A percentile compares a stretch with the other conserved stretches of the same genome.
phyloP scores from a whole-genome alignment of 1,284 basidiomycete genomes.

The Tilletia caries region DNA sequence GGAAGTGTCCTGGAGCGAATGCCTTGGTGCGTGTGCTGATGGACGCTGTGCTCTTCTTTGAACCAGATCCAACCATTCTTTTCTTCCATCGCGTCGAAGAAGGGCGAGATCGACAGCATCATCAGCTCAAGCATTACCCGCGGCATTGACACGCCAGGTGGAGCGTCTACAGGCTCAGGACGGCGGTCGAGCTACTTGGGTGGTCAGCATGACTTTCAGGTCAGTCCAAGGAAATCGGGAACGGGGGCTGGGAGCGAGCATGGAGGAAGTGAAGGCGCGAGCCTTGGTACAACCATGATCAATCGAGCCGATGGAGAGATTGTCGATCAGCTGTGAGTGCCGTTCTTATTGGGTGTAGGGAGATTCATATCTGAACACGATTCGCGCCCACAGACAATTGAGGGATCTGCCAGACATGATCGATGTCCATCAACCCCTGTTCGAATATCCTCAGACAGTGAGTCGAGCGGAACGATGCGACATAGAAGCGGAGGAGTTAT shows the following conservation, averaged over 20 bases:
- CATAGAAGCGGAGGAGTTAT: too few species aligned
- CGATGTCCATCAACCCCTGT: slow-evolving; percentile 64
- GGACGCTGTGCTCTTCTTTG: not conserved
- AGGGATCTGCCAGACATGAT: slow-evolving; percentile 67
- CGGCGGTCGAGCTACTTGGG: slow-evolving; percentile 1
- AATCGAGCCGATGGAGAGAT: slow-evolving; percentile 20
- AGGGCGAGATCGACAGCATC: slow-evolving; percentile 11
- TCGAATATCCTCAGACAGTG: slow-evolving; percentile 11
- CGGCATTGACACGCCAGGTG: slow-evolving; percentile 3
- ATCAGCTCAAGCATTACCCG: slow-evolving; percentile 8
- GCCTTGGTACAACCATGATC: slow-evolving; percentile 14
- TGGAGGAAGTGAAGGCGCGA: not conserved
- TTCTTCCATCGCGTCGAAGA: slow-evolving; percentile 10
- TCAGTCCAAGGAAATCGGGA: slow-evolving; percentile 14
- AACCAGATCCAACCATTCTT: slow-evolving; percentile 10
- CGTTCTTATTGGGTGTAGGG: not conserved
- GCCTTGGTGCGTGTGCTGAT: not conserved
- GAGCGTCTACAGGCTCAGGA: slow-evolving; percentile 3
- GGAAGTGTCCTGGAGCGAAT: not conserved
- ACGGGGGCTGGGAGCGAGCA: not conserved
- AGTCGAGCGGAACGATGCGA: not conserved
- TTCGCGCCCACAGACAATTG: not conserved
- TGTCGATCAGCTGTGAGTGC: not conserved
- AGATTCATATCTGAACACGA: not conserved
- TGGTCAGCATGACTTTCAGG: not conserved